Evolutionary conservation across 1,139 yeast species (phyloP).

Genomic region (Hyphopichia khmerensis): DNA sequence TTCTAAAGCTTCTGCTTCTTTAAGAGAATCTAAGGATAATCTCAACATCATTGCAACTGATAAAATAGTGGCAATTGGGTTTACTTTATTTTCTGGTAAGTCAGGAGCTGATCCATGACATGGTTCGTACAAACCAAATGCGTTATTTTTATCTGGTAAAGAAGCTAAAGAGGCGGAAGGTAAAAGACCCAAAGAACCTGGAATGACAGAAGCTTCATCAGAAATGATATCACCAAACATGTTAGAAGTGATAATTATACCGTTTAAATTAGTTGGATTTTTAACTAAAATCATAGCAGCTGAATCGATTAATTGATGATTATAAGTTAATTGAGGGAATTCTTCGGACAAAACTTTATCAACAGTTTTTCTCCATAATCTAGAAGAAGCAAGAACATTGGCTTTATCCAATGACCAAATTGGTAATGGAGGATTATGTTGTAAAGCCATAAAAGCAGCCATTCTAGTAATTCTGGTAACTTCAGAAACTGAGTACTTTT

Average conservation of each 20-base stretch:
- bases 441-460: constrained; percentile 97
- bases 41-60: constrained; percentile 98
- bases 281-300: constrained; percentile 97
- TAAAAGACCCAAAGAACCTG: constrained; percentile 92
- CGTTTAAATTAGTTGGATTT: constrained; percentile 86
- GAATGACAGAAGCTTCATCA: constrained; percentile 96
- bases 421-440: constrained; percentile 89
- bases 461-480: constrained; percentile 93
- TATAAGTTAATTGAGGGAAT: constrained; percentile 81
- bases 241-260: constrained; percentile 86
- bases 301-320: constrained; percentile 95
- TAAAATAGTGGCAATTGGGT: constrained; percentile 91
- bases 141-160: constrained; percentile 88
- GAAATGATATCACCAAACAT: constrained; percentile 98
- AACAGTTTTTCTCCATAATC: constrained; percentile 94
- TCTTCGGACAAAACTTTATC: constrained; percentile 80
- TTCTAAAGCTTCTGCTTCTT: constrained; percentile 89
- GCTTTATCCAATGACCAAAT: constrained; percentile 97
- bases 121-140: constrained; percentile 96
- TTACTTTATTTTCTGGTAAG: constrained; percentile 80
- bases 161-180: constrained; percentile 97
- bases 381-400: constrained; percentile 90
- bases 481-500: constrained; percentile 84
- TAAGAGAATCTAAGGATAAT: constrained; percentile 74
- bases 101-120: constrained; percentile 99